Conservation (phyloP, 2,329 filamentous ascomycete genomes). For the Clonostachys sp. region DNA sequence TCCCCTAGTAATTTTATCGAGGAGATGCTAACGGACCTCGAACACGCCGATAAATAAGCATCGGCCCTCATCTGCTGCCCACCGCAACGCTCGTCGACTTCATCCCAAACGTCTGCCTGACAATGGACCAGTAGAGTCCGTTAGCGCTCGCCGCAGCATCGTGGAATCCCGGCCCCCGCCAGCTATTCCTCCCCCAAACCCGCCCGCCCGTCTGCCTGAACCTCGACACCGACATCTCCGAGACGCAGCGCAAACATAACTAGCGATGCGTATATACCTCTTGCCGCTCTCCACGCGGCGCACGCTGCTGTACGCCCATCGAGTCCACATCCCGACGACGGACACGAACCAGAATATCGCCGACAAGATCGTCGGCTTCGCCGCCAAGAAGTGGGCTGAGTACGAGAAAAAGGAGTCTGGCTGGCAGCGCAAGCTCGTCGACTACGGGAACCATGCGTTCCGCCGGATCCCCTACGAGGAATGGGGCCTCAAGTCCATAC, state of each 20-base stretch:
- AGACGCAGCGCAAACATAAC: neutral
- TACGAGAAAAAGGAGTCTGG: constrained; percentile 84
- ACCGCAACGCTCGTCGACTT: too few relatives aligned
- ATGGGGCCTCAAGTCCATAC: constrained; percentile 95
- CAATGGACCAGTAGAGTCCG: too few relatives aligned
- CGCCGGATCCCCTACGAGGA: constrained; percentile 91
- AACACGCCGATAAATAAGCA: too few relatives aligned
- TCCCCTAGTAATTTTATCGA: too few relatives aligned
- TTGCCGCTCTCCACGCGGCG: constrained; percentile 88
- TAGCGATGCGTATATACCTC: constrained; percentile 82
- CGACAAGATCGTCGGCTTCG: constrained; percentile 68
- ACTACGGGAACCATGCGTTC: constrained; percentile 81
- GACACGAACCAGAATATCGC: constrained; percentile 43
- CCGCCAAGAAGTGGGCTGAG: constrained; percentile 71
- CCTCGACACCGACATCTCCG: too few relatives aligned
- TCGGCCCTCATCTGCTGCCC: too few relatives aligned
- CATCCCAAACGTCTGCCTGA: too few relatives aligned
- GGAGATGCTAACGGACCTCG: too few relatives aligned
- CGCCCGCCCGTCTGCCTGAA: too few relatives aligned
- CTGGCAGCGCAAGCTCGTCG: constrained; percentile 85
- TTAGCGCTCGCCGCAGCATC: too few relatives aligned
- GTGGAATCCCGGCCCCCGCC: too few relatives aligned
- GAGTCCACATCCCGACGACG: constrained; percentile 52
- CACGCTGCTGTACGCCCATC: constrained; percentile 88
- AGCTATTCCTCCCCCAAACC: too few relatives aligned